Base-by-base conservation (phyloP, 1,284 basidiomycete species). In the Pseudozyma sp. region DNA sequence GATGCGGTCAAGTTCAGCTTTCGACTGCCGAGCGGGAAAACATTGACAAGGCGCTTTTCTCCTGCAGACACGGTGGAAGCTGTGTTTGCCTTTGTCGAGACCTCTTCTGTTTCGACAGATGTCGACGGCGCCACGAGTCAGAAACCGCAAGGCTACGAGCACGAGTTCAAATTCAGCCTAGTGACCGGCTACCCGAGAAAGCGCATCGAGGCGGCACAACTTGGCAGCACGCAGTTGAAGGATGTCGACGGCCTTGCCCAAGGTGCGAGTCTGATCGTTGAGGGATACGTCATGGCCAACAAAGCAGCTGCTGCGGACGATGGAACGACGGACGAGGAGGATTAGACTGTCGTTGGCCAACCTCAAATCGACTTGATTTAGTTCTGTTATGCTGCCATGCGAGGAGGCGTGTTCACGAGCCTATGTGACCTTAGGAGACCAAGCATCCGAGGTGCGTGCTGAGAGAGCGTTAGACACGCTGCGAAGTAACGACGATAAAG, bases 181-280 rank as follows among this genome's bases (percentile, higher is more conserved):
- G 74, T 81, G 31, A 78, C 75, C 19, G 77, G 77, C 24, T 81
- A 81, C 34, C 80, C 80, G 3, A 69, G 78, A 9, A 58, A 53
- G n/a, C 57, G 59, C 34, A 67, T 78, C 45, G 65, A 68, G 13
- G 46, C 67, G 11, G 19, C 17, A 5, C 46, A 53, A 37, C 37
- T 4, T 1, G 39, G 52, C 4, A 40, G 16, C 11, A 60, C 46
- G 40, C 42, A 52, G 35, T 39, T 81, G 11, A 11, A 61, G n/a
- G 64, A 78, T 16, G 51, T 81, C 0, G 67, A 75, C 4, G 74
- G 62, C 0, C 56, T 81, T 6, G 58, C 64, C 0, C 74, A 68
- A n/a, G 70, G 75, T 24, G 78, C 78, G 4, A 80, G 68, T 35
- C 57, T 81, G 17, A 74, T 81, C 24, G 77, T 81, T n/a, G 80